Conservation (phyloP, 768 basidiomycete genomes). For the Mycena venus region DNA sequence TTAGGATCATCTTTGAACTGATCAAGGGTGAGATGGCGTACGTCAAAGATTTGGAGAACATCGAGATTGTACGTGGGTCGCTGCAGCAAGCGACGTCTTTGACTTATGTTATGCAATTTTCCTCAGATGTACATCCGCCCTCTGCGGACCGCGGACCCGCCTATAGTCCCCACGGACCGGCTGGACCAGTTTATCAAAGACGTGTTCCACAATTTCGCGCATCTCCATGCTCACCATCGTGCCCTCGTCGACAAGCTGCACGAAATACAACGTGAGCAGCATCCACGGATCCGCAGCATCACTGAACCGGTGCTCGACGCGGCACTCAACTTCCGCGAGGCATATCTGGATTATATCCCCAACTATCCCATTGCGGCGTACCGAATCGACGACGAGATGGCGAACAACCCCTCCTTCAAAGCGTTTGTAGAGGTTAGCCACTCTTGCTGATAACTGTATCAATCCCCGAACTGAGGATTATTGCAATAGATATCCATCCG, state of each 20-base stretch:
- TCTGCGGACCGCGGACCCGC: slow-evolving; percentile 77
- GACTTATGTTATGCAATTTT: slow-evolving; percentile 14
- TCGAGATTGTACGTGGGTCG: slow-evolving; percentile 73
- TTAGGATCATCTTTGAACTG: slow-evolving; percentile 91
- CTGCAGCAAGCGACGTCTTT: neutral
- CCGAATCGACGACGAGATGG: slow-evolving; percentile 90
- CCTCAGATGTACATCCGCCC: slow-evolving; percentile 85
- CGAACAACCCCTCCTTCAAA: slow-evolving; percentile 84
- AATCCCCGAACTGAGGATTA: neutral
- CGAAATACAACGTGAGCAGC: slow-evolving; percentile 90
- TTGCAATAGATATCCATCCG: slow-evolving; percentile 59
- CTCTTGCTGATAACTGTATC: slow-evolving; percentile 33
- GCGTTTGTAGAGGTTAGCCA: slow-evolving; percentile 80
- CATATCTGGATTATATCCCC: slow-evolving; percentile 94
- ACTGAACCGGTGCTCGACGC: slow-evolving; percentile 91
- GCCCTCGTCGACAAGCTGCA: slow-evolving; percentile 85
- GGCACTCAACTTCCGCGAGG: slow-evolving; percentile 91
- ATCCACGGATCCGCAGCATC: slow-evolving; percentile 82
- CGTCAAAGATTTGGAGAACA: slow-evolving; percentile 91
- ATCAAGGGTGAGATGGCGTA: slow-evolving; percentile 98
- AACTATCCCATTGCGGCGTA: slow-evolving; percentile 94
- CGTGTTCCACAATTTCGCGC: slow-evolving; percentile 90
- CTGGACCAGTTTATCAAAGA: slow-evolving; percentile 85
- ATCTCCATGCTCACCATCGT: slow-evolving; percentile 81
- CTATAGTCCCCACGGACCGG: slow-evolving; percentile 80